Percentiles rank a stretch among this genome's conserved stretches.
phyloP scores from a whole-genome alignment of 73 alveolate genomes.

The Paramecium biaurelia region DNA sequence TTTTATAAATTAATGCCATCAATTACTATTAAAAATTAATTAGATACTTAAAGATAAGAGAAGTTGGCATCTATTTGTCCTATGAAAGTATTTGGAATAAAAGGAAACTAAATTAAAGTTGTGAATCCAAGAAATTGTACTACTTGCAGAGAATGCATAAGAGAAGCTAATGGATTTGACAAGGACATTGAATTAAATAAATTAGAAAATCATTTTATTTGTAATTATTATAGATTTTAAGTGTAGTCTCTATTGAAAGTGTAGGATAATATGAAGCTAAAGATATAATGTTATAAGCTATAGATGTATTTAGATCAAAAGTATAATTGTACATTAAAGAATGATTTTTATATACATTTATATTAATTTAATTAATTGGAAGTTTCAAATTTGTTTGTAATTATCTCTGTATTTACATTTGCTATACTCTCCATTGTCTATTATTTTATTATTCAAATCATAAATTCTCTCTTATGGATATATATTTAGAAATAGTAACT shows the following conservation, averaged over 20 bases:
- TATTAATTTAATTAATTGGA: background rate
- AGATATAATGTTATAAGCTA: conserved; percentile 81
- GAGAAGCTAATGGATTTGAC: conserved; percentile 81
- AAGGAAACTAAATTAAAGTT: conserved; percentile 85
- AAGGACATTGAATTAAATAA: conserved; percentile 83
- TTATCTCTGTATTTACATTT: background rate
- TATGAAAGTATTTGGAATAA: conserved; percentile 90
- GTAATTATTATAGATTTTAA: background rate
- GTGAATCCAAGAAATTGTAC: conserved; percentile 91
- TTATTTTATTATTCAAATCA: too few species aligned
- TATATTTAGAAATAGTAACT: too few species aligned
- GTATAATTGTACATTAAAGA: conserved; percentile 34
- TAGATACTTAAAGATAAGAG: conserved; percentile 84
- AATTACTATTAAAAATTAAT: conserved; percentile 71
- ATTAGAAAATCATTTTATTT: conserved; percentile 82
- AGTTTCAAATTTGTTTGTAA: background rate
- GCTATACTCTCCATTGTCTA: too few species aligned
- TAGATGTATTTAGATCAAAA: conserved; percentile 83
- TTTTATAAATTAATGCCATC: conserved; percentile 89
- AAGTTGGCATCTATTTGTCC: conserved; percentile 89
- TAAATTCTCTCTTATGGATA: too few species aligned
- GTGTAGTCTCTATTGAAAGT: conserved; percentile 81
- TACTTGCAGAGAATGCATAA: conserved; percentile 97
- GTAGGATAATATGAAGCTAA: conserved; percentile 86
- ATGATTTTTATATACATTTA: background rate